These are phyloP conservation scores for Sugiyamaella neomexicana DNA, from an alignment of 1,139 yeast species.

Conservation along the genomic window DNA sequence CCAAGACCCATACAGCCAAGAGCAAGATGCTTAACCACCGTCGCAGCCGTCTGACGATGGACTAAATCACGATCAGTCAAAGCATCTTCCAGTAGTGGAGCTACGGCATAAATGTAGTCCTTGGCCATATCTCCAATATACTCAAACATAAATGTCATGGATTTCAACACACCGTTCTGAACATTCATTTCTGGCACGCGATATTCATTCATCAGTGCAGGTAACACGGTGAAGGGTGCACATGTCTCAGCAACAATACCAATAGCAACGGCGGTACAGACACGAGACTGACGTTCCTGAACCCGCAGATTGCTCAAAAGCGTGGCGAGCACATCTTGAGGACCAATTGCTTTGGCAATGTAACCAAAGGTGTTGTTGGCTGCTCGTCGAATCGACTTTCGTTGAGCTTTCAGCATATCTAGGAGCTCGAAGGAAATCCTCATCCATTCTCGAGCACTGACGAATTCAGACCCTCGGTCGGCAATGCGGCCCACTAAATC, in stretches of 20 bases:
- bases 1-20: conserved; percentile 76
- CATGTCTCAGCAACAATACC: conserved; percentile 96
- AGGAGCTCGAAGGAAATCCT: conserved; percentile 87
- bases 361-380: conserved; percentile 91
- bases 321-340: conserved; percentile 89
- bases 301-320: conserved; percentile 80
- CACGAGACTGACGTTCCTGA: conserved; percentile 94
- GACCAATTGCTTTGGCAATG: conserved; percentile 92
- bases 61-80: conserved; percentile 88
- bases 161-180: conserved; percentile 92
- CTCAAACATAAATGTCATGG: conserved; percentile 91
- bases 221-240: conserved; percentile 91
- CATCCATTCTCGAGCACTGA: conserved; percentile 97
- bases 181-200: conserved; percentile 90
- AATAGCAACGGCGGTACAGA: conserved; percentile 96
- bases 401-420: conserved; percentile 86
- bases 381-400: conserved; percentile 73
- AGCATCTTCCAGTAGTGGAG: conserved; percentile 87
- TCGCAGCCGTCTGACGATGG: conserved; percentile 94
- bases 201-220: conserved; percentile 95
- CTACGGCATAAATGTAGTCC: conserved; percentile 78
- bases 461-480: conserved; percentile 75
- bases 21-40: conserved; percentile 80
- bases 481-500: conserved; percentile 83
- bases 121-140: conserved; percentile 81